Percentiles rank a stretch among this genome's conserved stretches.
Conservation (phyloP, 768 basidiomycete species). For the Hygrocybe coccinea region DNA sequence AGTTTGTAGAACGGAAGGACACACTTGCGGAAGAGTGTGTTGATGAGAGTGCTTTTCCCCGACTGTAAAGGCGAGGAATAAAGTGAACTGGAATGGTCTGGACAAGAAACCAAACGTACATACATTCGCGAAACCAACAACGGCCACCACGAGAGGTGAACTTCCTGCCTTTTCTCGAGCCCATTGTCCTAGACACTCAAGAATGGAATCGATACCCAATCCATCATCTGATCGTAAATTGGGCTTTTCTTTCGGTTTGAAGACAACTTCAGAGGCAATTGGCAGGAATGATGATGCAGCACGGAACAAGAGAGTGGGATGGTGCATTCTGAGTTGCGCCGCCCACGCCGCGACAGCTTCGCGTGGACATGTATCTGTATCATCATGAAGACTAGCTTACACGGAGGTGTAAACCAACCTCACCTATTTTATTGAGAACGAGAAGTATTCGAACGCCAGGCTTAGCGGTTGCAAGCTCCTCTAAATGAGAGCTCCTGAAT, state of each 20-base stretch:
- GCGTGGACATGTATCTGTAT: slow-evolving; percentile 69
- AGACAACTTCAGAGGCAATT: slow-evolving; percentile 17
- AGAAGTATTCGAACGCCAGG: slow-evolving; percentile 50
- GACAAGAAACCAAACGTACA: slow-evolving; percentile 23
- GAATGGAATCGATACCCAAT: slow-evolving; percentile 52
- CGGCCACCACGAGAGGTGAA: slow-evolving; percentile 59
- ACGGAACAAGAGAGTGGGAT: slow-evolving; percentile 69
- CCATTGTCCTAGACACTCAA: slow-evolving; percentile 44
- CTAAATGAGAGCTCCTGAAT: slow-evolving; percentile 60
- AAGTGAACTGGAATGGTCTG: slow-evolving; percentile 3
- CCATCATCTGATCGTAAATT: slow-evolving; percentile 48
- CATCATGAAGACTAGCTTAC: background rate
- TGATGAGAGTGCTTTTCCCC: slow-evolving; percentile 83
- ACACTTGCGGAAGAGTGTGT: slow-evolving; percentile 58
- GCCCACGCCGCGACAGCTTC: slow-evolving; percentile 74
- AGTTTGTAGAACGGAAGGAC: slow-evolving; percentile 58
- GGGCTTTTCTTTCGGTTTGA: slow-evolving; percentile 43
- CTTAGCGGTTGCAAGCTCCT: slow-evolving; percentile 44
- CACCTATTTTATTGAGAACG: slow-evolving; percentile 87
- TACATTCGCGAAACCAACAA: slow-evolving; percentile 83
- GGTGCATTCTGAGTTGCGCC: slow-evolving; percentile 49
- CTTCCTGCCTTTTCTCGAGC: slow-evolving; percentile 44
- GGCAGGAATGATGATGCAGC: slow-evolving; percentile 67
- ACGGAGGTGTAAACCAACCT: slow-evolving; percentile 23
- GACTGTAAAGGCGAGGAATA: slow-evolving; percentile 37